Base-by-base conservation (phyloP, 2,329 filamentous ascomycete species). In the Apiospora aurea region DNA sequence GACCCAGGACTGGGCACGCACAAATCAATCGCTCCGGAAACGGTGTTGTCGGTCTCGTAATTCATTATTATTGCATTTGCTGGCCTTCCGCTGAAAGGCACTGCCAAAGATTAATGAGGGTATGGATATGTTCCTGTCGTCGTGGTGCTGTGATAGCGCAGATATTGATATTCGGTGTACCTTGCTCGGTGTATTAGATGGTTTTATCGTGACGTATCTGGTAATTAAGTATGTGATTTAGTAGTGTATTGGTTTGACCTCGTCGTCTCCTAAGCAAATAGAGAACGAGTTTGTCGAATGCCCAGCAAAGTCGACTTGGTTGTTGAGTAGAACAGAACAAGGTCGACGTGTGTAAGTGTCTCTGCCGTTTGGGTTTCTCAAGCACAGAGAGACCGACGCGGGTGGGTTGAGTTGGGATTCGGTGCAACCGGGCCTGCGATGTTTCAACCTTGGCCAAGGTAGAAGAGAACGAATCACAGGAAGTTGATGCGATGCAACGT, bases 1-100 rank as follows among this genome's bases (percentile, higher is more conserved):
- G 93, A 94, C 81, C 88, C 89, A 67, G 92, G 91, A 71, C 79
- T 81, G 64, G 81, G 78, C 72, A 81, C 75, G 82, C 71, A 57
- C 71, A 73, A 67, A 66, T 85, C 79, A 79, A 76, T 73, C 75
- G 76, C 77, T 77, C 82, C 80, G 71, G 81, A 75, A 69, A 74
- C 74, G 75, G 80, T 74, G 75, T 76, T 80, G 75, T 82, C 79
- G 80, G 81, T 82, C 76, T 80, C 80, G 80, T 81, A 83, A 74
- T 80, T 78, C 82, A 85, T 84, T 80, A 82, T 85, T 64, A 41
- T 64, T 64, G 57, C 57, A 64, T 64, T 64, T 64, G 18, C 34
- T 41, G 57, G 57, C 57, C 57, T 41, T 64, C 57, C 57, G 29
- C 57, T 4, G 57, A 64, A 64, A 38, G 57, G 57, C 57, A 24